A percentile compares a stretch with the other conserved stretches of the same genome.
phyloP scores from a whole-genome alignment of 2,329 filamentous ascomycete genomes.

The Ceratocystis variospora region DNA sequence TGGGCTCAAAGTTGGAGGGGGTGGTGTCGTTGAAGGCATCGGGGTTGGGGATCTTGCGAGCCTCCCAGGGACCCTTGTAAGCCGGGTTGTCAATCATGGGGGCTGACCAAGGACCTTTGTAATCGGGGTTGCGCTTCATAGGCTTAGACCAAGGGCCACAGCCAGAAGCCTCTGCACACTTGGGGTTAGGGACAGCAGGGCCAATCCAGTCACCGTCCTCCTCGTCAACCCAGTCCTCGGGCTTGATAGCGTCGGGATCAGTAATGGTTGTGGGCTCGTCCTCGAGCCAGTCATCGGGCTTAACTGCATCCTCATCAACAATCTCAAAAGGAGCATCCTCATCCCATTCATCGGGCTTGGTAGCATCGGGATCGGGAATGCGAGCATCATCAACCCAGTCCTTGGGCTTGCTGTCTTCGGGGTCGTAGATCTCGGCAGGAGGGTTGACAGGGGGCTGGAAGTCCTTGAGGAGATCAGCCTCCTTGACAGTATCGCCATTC shows the following conservation, averaged over 20 bases:
- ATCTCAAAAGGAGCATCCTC: slow-evolving; percentile 97
- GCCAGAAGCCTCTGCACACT: slow-evolving; percentile 84
- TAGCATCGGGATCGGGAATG: slow-evolving; percentile 83
- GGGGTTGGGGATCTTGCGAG: slow-evolving; percentile 93
- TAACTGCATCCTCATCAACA: slow-evolving; percentile 78
- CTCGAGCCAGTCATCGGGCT: slow-evolving; percentile 93
- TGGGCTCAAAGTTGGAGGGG: slow-evolving; percentile 92
- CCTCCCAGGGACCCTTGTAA: slow-evolving; percentile 94
- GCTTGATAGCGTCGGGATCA: slow-evolving; percentile 93
- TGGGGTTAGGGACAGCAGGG: slow-evolving; percentile 84
- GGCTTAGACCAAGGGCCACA: slow-evolving; percentile 89
- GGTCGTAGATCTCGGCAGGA: slow-evolving; percentile 82
- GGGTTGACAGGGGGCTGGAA: slow-evolving; percentile 93
- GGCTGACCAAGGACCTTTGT: slow-evolving; percentile 98
- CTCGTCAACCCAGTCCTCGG: slow-evolving; percentile 98
- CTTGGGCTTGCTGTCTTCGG: slow-evolving; percentile 83
- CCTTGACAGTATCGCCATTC: slow-evolving; percentile 77
- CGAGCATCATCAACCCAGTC: slow-evolving; percentile 91
- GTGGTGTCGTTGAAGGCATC: slow-evolving; percentile 95
- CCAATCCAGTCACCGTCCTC: slow-evolving; percentile 96
- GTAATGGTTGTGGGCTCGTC: slow-evolving; percentile 68
- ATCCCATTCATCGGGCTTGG: slow-evolving; percentile 97
- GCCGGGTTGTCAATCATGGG: slow-evolving; percentile 90
- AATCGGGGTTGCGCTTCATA: slow-evolving; percentile 84
- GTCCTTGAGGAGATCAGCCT: slow-evolving; percentile 84